Base-by-base conservation (phyloP, 73 alveolate genomes). In the Diophrys sp. region DNA sequence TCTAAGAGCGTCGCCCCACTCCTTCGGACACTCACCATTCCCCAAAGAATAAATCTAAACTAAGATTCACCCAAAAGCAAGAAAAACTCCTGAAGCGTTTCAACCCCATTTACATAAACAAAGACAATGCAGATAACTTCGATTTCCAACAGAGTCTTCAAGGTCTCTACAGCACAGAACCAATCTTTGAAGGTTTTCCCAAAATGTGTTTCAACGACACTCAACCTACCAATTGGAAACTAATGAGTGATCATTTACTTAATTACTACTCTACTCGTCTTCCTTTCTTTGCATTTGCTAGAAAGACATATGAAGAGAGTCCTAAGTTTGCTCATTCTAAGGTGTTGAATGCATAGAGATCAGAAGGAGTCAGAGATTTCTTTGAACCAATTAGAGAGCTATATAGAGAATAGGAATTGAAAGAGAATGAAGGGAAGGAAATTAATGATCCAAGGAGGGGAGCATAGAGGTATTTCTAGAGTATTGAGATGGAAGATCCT, bases 101-200 rank as follows among this genome's bases (percentile, higher is more conserved):
- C 18, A 5, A 44, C 18, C 62, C 62, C 18, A 18, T 44, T 18
- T 44, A 44, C 18, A 18, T 44, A 5, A 18, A 44, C n/a, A 44
- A 44, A 44, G 18, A 11, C n/a, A 44, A 44, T 44, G 62, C 62
- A 44, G 62, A 44, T 5, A 18, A 18, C n/a, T 44, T 44, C 18
- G 62, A 44, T 44, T 44, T 44, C 18, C 18, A 44, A 18, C 5
- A 44, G 5, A 11, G n/a, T 18, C 62, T 44, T 44, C n/a, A 44
- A 18, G 18, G 62, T 44, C 18, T 44, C n/a, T 44, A 44, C 18
- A 11, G n/a, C 5, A 44, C 72, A 14, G 72, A 14, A 62, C 72
- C 72, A n/a, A 62, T 62, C 29, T 62, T 62, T 62, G 72, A 62
- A n/a, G 72, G 72, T 29, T 11, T 62, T 62, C 72, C 72, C 5